phyloP scores from a whole-genome alignment of 352 stramenopile genomes.

The Pythium rishiriense region DNA sequence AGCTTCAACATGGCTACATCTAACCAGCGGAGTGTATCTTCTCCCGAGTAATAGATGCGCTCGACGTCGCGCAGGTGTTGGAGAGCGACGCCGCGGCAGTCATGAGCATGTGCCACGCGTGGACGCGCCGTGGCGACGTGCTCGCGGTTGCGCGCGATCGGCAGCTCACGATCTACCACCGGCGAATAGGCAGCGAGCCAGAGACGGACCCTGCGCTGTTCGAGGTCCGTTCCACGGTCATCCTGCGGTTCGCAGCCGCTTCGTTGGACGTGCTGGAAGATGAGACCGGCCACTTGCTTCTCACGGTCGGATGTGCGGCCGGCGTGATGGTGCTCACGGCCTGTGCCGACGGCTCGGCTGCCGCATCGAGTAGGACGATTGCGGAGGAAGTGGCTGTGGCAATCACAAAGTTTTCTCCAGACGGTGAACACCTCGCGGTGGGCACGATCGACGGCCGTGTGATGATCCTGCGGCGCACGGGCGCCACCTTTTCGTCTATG shows the following conservation, averaged over 20 bases:
- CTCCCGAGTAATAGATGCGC: not conserved
- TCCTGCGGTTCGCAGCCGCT: conserved; percentile 36
- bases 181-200: not conserved
- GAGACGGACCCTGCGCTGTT: conserved; percentile 10
- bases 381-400: conserved; percentile 38
- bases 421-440: conserved; percentile 35
- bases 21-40: not conserved
- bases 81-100: conserved; percentile 14
- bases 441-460: conserved; percentile 58
- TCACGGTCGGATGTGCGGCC: conserved; percentile 6
- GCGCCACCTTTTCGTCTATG: not conserved
- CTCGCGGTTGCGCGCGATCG: conserved; percentile 38
- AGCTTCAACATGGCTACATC: conserved; percentile 7
- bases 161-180: conserved; percentile 37
- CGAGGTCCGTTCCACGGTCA: conserved; percentile 9
- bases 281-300: not conserved
- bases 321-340: conserved; percentile 14
- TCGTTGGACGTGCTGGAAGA: conserved; percentile 37
- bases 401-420: conserved; percentile 39
- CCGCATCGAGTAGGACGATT: not conserved
- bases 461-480: conserved; percentile 29
- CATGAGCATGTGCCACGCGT: conserved; percentile 57
- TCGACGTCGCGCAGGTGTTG: conserved; percentile 42
- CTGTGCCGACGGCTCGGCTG: not conserved
- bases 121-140: conserved; percentile 33